Base-by-base conservation (phyloP, 805 yeast genomes). In the Starmerella cellae region DNA sequence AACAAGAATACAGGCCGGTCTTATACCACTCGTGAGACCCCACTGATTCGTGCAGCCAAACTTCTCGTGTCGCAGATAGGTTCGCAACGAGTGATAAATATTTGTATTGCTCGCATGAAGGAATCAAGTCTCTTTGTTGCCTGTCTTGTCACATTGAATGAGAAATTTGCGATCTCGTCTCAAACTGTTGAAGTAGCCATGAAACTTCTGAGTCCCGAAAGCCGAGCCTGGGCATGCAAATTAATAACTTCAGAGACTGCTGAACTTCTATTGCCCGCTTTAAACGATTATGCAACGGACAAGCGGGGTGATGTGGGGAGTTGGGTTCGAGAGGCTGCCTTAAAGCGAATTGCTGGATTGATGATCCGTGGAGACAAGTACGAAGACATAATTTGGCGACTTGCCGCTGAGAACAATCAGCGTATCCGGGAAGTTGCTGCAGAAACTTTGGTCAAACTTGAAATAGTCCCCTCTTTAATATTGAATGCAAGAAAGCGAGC, bases 261-360 rank as follows among this genome's bases (percentile, higher is more conserved):
- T 1, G 35, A 27, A 9, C 18, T 9, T 18, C 29, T 49, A 1
- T 35, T 68, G 1, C 49, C 47, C 1, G 70, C 73, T 27, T 59
- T 88, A 13, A 77, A 79, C 47, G 95, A 87, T 53, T 84, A 85
- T 57, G 74, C 94, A 0, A 62, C 71, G 2, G 81, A 88, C 0
- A 73, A 74, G 22, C 80, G 82, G 54, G 97, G 97, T 9, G 97
- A 87, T 61, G 87, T 85, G n/a, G 97, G 97, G 2, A 73, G 82
- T 37, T 70, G 75, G 52, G 71, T 84, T 1, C 63, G 97, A 24
- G 28, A 24, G 13, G 28, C 28, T 9, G 28, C 28, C 28, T 13
- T 24, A 13, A 24, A 24, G 13, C 28, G 28, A 13, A 13, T 24
- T 8, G 13, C 28, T 8, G 28, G 13, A 1, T 56, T 80, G 2